A percentile compares a stretch with the other conserved stretches of the same genome.
Evolutionary conservation across 148 eudicot species (phyloP).

Genomic region (Cornus florida): DNA sequence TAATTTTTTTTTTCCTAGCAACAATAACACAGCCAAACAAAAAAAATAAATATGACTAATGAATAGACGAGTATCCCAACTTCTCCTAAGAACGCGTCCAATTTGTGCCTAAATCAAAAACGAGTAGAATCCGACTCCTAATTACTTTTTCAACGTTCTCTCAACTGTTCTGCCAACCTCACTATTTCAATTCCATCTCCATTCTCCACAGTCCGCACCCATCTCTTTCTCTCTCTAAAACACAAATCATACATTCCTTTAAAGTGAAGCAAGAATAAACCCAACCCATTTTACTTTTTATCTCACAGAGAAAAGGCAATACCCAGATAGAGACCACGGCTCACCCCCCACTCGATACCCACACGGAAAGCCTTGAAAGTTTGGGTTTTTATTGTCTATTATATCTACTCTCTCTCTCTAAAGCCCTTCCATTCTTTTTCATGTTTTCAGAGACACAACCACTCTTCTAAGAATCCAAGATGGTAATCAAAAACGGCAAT

Average conservation of each 20-base stretch:
- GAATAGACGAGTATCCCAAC: neutral
- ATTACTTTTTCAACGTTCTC: constrained; percentile 9
- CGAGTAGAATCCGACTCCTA: neutral
- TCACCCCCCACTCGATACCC: too few relatives aligned
- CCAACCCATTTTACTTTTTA: neutral
- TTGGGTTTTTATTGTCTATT: neutral
- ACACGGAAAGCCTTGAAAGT: neutral
- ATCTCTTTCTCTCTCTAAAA: neutral
- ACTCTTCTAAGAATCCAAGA: neutral
- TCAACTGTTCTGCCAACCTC: neutral
- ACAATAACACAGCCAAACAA: too few relatives aligned
- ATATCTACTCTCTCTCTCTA: neutral
- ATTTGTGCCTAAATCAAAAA: neutral
- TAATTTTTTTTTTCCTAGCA: too few relatives aligned
- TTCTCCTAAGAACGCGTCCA: neutral
- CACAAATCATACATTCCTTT: constrained; percentile 26
- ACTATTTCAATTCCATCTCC: neutral
- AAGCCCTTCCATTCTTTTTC: neutral
- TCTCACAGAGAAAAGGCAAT: neutral
- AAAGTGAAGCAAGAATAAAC: constrained; percentile 51
- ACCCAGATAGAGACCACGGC: neutral
- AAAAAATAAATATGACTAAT: neutral
- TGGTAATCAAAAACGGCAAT: constrained; percentile 14
- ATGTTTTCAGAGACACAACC: neutral
- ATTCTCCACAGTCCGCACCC: neutral